phyloP scores from a whole-genome alignment of 768 basidiomycete species.

The Leccinum longicurvipes region DNA sequence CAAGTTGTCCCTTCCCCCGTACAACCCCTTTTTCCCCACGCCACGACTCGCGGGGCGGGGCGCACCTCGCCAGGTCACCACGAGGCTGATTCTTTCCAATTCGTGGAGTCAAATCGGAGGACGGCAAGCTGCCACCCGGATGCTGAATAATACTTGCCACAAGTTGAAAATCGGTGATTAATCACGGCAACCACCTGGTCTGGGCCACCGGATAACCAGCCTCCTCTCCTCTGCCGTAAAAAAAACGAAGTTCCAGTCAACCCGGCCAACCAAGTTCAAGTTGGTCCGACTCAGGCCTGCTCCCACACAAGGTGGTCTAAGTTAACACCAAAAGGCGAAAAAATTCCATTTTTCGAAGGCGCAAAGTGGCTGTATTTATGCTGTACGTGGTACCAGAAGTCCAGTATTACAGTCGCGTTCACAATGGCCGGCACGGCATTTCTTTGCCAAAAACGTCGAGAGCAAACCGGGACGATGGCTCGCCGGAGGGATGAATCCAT shows the following conservation, averaged over 20 bases:
- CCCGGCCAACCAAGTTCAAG: neutral
- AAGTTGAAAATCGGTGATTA: no score
- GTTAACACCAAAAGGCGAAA: neutral
- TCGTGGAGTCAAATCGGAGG: neutral
- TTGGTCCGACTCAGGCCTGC: neutral
- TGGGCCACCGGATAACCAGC: neutral
- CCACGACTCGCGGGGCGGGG: constrained; percentile 39
- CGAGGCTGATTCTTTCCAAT: constrained; percentile 14
- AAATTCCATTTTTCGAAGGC: neutral
- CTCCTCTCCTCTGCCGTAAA: constrained; percentile 2
- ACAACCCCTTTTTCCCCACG: neutral
- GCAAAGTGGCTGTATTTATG: neutral
- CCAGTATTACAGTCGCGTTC: neutral
- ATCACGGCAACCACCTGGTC: neutral
- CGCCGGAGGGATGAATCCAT: neutral
- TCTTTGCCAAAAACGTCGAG: neutral
- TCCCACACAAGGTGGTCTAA: neutral
- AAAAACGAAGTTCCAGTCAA: neutral
- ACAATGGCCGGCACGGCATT: neutral
- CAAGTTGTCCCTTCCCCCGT: neutral
- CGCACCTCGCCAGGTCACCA: neutral
- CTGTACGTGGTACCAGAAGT: neutral
- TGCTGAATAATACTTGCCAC: no score
- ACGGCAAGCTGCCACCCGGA: neutral
- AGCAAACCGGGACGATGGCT: neutral